A percentile compares a stretch with the other conserved stretches of the same genome.
These are phyloP conservation scores for Marasmius oreades DNA, from an alignment of 1,284 basidiomycete genomes.

Conservation along the genomic window DNA sequence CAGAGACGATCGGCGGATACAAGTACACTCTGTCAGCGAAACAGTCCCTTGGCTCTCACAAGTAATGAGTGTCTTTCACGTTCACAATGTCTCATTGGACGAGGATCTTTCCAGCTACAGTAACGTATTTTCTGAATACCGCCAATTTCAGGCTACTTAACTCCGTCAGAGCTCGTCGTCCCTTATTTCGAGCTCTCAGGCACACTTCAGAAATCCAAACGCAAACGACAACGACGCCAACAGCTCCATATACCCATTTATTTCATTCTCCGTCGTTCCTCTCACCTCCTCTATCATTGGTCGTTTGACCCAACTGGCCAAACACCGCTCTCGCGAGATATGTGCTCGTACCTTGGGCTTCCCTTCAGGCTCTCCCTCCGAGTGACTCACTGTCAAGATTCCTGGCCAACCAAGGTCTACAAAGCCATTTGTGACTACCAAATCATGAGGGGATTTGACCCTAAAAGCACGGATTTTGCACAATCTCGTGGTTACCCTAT, in stretches of 20 bases:
- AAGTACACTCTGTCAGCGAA: too few relatives aligned
- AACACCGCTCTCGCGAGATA: not conserved
- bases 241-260: not conserved
- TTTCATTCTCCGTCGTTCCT: not conserved
- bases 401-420: not conserved
- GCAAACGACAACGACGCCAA: not conserved
- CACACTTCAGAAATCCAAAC: not conserved
- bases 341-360: not conserved
- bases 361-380: not conserved
- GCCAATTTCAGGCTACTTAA: not conserved
- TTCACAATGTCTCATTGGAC: too few relatives aligned
- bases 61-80: not conserved
- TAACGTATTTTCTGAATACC: not conserved
- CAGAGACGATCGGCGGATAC: too few relatives aligned
- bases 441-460: not conserved
- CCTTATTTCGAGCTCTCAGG: not conserved
- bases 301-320: not conserved
- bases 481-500: not conserved
- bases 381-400: not conserved
- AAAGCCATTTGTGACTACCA: not conserved
- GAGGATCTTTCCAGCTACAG: not conserved
- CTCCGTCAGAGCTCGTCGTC: not conserved
- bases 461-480: not conserved
- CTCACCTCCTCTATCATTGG: not conserved
- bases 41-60: not conserved